Evolutionary conservation across 2,329 filamentous ascomycete genomes (phyloP), one percentile per base, ranked within the genome.

Genomic region (Knoxdaviesia capensis): DNA sequence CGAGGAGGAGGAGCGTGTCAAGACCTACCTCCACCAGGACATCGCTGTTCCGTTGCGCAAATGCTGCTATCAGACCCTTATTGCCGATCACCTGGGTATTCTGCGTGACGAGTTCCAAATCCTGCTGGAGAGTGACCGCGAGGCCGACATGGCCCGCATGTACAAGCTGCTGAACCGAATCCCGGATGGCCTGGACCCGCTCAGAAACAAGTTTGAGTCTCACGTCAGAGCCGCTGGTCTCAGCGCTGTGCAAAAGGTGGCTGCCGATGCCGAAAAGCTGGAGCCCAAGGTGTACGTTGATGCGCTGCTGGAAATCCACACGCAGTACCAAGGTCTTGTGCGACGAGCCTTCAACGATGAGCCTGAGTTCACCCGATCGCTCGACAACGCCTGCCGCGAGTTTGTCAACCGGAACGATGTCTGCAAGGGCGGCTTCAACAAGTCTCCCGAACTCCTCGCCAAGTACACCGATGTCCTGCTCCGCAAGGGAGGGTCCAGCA

Each of bases 371-470:
- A 94, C 94, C 4, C 73, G 90, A 42, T 94, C 88, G 4, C 66
- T 98, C 31, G 90, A 98, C 54, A 98, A 96, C 56, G 90, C 90
- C 11, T 98, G 90, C 63, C 76, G 87, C 48, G 90, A 98, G 56
- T 98, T 96, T 54, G 90, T 98, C 58, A 98, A 98, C 62, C 77
- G 90, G 47, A 98, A 98, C 59, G 83, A 88, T 52, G 80, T 96
- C 41, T 98, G 90, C 73, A 92, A 88, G 55, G 77, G 82, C 4
- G 86, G 84, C 37, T 92, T 87, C 1, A 93, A 86, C 52, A 90
- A 87, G 54, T 96, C 90, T 1, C 90, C 90, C 0, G 90, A 98
- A 58, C 65, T 98, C 35, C 68, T 98, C 34, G 88, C 90, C 56
- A 94, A 94, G 60, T 96, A 98, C 57, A 84, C 87, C 32, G 90